Evolutionary conservation across 192 early-diverging fungal genomes (phyloP).

Genomic region (Powellomyces hirtus): DNA sequence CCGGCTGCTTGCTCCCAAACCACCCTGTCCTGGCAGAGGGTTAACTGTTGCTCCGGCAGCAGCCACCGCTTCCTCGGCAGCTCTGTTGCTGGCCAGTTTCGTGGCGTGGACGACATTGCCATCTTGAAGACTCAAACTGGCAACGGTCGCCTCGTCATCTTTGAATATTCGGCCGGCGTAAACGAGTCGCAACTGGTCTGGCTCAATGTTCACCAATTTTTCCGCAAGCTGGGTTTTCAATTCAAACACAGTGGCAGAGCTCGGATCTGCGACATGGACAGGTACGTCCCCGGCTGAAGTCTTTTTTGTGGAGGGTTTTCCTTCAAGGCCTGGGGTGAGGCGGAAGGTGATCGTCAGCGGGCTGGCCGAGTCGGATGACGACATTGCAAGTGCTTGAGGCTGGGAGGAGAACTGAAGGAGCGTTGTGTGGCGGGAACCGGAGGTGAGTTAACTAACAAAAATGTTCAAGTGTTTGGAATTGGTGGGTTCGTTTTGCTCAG

Average conservation of each 20-base stretch:
- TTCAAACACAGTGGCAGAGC: not conserved
- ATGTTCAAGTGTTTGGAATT: too few relatives aligned
- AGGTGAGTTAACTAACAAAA: too few relatives aligned
- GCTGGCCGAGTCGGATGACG: not conserved
- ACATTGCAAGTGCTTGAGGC: too few relatives aligned
- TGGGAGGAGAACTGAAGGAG: too few relatives aligned
- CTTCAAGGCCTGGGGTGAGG: conserved; percentile 3
- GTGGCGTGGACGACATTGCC: conserved; percentile 82
- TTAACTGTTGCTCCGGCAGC: not conserved
- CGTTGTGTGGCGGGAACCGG: too few relatives aligned
- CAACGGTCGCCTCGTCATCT: conserved; percentile 66
- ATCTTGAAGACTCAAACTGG: conserved; percentile 66
- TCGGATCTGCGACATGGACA: conserved; percentile 1
- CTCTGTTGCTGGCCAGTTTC: conserved; percentile 28
- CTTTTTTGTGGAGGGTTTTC: too few relatives aligned
- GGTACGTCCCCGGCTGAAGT: not conserved
- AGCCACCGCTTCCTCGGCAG: conserved; percentile 1
- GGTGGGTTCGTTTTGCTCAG: too few relatives aligned
- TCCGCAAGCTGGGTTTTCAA: conserved; percentile 7
- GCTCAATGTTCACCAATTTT: conserved; percentile 20
- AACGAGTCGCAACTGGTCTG: conserved; percentile 74
- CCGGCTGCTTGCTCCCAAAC: not conserved
- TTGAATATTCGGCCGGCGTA: conserved; percentile 84
- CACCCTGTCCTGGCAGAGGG: not conserved
- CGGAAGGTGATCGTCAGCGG: conserved; percentile 14